Percentiles rank a stretch among this genome's conserved stretches.
Evolutionary conservation across 129 eudicot species (phyloP).

Genomic region (Scalesia atractyloides): DNA sequence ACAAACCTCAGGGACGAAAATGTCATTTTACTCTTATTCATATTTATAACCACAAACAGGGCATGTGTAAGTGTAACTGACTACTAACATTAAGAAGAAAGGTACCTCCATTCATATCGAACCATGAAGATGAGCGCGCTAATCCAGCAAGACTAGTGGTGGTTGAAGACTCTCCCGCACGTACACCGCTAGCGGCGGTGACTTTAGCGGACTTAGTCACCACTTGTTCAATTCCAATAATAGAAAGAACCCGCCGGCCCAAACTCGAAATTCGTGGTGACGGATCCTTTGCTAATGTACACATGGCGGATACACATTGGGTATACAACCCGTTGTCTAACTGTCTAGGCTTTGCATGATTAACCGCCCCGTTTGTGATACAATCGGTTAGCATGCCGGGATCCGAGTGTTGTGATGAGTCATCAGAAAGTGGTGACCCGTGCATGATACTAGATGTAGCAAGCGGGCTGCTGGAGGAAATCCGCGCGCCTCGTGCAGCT

Average conservation of each 20-base stretch:
- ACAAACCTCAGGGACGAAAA: no score
- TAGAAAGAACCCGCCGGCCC: slow-evolving; percentile 78
- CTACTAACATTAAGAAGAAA: slow-evolving; percentile 4
- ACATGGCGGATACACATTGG: slow-evolving; percentile 89
- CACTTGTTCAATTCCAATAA: slow-evolving; percentile 93
- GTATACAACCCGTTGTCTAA: slow-evolving; percentile 81
- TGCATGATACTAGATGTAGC: slow-evolving; percentile 84
- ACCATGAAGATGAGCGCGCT: slow-evolving; percentile 94
- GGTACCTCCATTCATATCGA: slow-evolving; percentile 92
- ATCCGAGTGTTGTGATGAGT: slow-evolving; percentile 92
- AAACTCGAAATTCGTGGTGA: slow-evolving; percentile 80
- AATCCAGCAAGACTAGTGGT: slow-evolving; percentile 64
- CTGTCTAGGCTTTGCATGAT: slow-evolving; percentile 60
- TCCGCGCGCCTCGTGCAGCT: slow-evolving; percentile 56
- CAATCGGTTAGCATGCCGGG: slow-evolving; percentile 66
- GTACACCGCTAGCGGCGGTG: slow-evolving; percentile 36
- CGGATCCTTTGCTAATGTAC: slow-evolving; percentile 89
- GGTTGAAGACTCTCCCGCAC: slow-evolving; percentile 55
- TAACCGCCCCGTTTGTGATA: slow-evolving; percentile 58
- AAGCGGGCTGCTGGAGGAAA: slow-evolving; percentile 85
- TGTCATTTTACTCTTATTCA: no score
- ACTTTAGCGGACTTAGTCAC: slow-evolving; percentile 64
- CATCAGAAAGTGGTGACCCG: slow-evolving; percentile 96
- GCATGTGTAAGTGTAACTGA: not conserved
- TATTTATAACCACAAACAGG: not conserved